Evolutionary conservation across 2,329 filamentous ascomycete species (phyloP).

Genomic region (Fonsecaea pedrosoi): DNA sequence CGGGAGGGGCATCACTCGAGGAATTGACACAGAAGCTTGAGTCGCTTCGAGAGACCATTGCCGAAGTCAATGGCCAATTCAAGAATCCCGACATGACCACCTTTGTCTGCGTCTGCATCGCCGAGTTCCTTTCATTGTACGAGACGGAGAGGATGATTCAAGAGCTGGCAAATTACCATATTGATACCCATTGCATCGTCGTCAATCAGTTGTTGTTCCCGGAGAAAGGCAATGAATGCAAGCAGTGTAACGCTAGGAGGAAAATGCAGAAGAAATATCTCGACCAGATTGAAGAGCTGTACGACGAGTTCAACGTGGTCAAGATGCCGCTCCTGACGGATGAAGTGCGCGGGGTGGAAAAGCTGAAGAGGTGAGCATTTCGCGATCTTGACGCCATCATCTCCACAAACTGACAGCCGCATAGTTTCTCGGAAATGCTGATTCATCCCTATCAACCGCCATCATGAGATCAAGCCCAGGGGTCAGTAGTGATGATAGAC

Average conservation of each 20-base stretch:
- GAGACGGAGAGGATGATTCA: conserved; percentile 99
- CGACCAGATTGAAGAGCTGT: conserved; percentile 97
- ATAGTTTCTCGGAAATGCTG: conserved; percentile 58
- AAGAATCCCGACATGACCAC: conserved; percentile 95
- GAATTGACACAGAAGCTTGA: conserved; percentile 97
- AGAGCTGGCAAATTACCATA: conserved; percentile 88
- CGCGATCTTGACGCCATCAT: conserved; percentile 2
- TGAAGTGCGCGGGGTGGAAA: conserved; percentile 94
- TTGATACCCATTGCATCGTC: conserved; percentile 96
- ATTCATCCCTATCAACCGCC: conserved; percentile 57
- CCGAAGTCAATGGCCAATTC: conserved; percentile 97
- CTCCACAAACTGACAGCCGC: conserved; percentile 4
- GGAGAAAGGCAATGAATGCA: conserved; percentile 80
- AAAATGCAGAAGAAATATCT: conserved; percentile 99
- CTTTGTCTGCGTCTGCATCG: conserved; percentile 97
- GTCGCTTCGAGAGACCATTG: conserved; percentile 87
- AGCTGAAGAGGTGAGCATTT: conserved; percentile 74
- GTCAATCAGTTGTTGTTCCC: conserved; percentile 98
- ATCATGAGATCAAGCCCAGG: conserved; percentile 41
- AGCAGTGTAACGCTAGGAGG: conserved; percentile 90
- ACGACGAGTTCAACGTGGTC: conserved; percentile 98
- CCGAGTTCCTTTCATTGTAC: conserved; percentile 94
- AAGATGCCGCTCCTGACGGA: conserved; percentile 97
- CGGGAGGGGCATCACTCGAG: conserved; percentile 89
- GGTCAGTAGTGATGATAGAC: neutral